Conservation (phyloP, 2,329 filamentous ascomycete species). For the Aspergillus novoparasiticus region DNA sequence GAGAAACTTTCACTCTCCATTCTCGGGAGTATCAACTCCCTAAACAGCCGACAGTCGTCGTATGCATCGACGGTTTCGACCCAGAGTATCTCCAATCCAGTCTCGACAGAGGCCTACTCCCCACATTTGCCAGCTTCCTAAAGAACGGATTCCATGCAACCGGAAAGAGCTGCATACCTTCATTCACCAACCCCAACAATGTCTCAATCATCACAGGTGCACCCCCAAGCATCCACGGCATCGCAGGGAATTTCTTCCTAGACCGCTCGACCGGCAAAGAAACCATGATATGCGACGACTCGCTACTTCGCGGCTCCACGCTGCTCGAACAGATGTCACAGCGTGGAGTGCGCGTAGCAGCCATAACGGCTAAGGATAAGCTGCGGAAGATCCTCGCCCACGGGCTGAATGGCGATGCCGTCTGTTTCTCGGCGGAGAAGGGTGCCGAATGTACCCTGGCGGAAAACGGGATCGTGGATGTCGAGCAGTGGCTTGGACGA, state of each 20-base stretch:
- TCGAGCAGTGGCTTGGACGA: too few relatives aligned
- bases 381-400: neutral
- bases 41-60: neutral
- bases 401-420: neutral
- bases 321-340: neutral
- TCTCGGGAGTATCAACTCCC: neutral
- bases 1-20: neutral
- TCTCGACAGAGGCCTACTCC: neutral
- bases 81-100: neutral
- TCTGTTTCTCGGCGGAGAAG: too few relatives aligned
- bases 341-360: neutral
- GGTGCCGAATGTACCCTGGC: too few relatives aligned
- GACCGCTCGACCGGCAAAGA: neutral
- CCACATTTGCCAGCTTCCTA: neutral
- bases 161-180: neutral
- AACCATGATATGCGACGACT: neutral
- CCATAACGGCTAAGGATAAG: neutral
- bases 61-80: neutral
- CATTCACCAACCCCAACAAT: neutral
- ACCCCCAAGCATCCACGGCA: neutral
- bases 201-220: neutral
- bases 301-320: neutral
- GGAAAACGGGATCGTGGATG: too few relatives aligned
- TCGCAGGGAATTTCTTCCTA: neutral
- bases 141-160: neutral